Percentiles rank a stretch among this genome's conserved stretches.
phyloP scores from a whole-genome alignment of 2,329 filamentous ascomycete genomes.

The Aureobasidium sp. region DNA sequence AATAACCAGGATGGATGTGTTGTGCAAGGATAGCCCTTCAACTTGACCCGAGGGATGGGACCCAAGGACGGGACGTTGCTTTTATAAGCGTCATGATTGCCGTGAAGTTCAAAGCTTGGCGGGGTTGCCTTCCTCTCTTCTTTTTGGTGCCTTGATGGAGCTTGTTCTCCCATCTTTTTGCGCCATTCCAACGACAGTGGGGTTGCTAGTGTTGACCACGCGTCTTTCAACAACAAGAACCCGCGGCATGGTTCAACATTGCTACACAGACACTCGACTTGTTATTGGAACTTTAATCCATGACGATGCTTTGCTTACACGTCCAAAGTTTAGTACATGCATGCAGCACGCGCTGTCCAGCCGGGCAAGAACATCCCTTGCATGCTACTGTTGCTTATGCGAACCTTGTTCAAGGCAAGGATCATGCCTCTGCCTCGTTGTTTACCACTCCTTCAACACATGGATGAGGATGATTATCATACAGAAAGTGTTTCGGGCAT shows the following conservation, averaged over 20 bases:
- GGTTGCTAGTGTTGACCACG: not conserved
- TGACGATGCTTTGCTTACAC: not conserved
- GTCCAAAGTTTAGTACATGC: not conserved
- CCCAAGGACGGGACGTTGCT: not conserved
- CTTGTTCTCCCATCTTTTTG: not conserved
- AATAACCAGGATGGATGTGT: not conserved
- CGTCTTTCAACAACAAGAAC: not conserved
- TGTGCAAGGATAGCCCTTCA: constrained; percentile 4
- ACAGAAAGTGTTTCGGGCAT: constrained; percentile 1
- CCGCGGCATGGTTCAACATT: not conserved
- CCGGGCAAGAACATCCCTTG: constrained; percentile 5
- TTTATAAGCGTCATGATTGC: constrained; percentile 7
- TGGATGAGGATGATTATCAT: not conserved
- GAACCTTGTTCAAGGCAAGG: constrained; percentile 4
- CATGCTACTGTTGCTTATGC: not conserved
- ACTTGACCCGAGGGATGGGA: constrained; percentile 1
- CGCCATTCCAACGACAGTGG: not conserved
- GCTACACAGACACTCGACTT: not conserved
- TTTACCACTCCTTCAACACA: not conserved
- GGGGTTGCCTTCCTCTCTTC: not conserved
- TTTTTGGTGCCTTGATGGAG: not conserved
- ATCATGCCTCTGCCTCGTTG: not conserved
- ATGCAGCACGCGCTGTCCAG: not conserved
- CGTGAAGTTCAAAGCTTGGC: not conserved
- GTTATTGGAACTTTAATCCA: not conserved